Evolutionary conservation across 1,284 basidiomycete genomes (phyloP).

Genomic region (Melampsora americana): DNA sequence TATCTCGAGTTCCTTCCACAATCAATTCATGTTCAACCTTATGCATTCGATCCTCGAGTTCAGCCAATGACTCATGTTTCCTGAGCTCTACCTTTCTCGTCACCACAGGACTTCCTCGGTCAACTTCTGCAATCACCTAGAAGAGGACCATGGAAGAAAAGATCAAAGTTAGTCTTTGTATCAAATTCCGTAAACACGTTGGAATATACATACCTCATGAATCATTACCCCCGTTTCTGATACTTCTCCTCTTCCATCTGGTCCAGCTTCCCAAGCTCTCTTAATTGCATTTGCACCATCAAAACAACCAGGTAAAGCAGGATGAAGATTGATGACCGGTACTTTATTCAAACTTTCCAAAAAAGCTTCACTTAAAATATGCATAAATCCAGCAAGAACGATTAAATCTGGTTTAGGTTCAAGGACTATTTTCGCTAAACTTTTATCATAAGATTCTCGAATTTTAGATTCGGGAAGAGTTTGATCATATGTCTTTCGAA

Average conservation of each 20-base stretch:
- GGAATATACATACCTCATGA: constrained; percentile 63
- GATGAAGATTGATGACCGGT: constrained; percentile 93
- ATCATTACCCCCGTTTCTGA: constrained; percentile 79
- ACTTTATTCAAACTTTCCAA: constrained; percentile 60
- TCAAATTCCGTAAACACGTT: neutral
- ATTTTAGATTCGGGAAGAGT: constrained; percentile 65
- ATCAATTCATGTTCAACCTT: constrained; percentile 83
- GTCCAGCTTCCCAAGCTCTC: constrained; percentile 80
- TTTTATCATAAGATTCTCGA: constrained; percentile 79
- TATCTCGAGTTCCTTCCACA: constrained; percentile 72
- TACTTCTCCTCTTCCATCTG: constrained; percentile 61
- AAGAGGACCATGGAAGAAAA: neutral
- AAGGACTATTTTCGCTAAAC: constrained; percentile 72
- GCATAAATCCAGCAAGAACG: constrained; percentile 97
- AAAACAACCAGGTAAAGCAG: constrained; percentile 88
- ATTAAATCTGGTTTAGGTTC: constrained; percentile 71
- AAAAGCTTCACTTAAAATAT: constrained; percentile 67
- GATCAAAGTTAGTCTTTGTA: neutral
- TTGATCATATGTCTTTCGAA: constrained; percentile 71
- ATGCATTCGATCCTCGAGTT: constrained; percentile 77
- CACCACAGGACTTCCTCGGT: constrained; percentile 81
- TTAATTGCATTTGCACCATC: constrained; percentile 88
- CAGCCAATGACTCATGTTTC: constrained; percentile 67
- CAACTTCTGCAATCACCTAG: constrained; percentile 77
- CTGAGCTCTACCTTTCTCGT: constrained; percentile 73